Conservation (phyloP, 1,284 basidiomycete genomes). For the Ganoderma sinense region DNA sequence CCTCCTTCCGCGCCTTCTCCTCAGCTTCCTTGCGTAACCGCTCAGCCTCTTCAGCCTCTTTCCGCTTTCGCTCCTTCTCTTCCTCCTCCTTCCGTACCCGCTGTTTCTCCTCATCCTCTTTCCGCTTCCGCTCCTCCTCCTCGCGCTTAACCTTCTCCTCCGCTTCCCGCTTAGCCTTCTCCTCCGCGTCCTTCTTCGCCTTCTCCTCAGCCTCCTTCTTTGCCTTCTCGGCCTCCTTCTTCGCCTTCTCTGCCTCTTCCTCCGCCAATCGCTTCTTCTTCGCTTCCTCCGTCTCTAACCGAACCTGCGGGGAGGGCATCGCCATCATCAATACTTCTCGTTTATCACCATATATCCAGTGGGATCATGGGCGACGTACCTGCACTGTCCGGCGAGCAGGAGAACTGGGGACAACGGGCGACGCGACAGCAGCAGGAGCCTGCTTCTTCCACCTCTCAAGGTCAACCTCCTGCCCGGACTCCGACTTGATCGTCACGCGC, state of each 20-base stretch:
- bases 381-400: slow-evolving; percentile 39
- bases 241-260: slow-evolving; percentile 51
- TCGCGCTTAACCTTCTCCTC: slow-evolving; percentile 33
- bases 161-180: slow-evolving; percentile 40
- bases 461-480: slow-evolving; percentile 67
- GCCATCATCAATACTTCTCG: slow-evolving; percentile 33
- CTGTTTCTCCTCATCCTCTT: slow-evolving; percentile 41
- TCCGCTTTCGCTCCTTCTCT: slow-evolving; percentile 41
- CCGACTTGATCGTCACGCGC: slow-evolving; percentile 59
- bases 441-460: slow-evolving; percentile 60
- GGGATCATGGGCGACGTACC: no score
- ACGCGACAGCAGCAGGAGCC: slow-evolving; percentile 40
- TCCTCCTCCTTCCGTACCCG: slow-evolving; percentile 48
- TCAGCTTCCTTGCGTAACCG: slow-evolving; percentile 43
- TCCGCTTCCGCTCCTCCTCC: slow-evolving; percentile 37
- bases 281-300: slow-evolving; percentile 57
- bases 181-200: slow-evolving; percentile 47
- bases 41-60: slow-evolving; percentile 45
- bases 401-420: slow-evolving; percentile 50
- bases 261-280: slow-evolving; percentile 56
- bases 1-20: slow-evolving; percentile 39
- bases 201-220: slow-evolving; percentile 39
- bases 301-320: slow-evolving; percentile 31
- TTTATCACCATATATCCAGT: no score
- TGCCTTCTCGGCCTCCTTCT: slow-evolving; percentile 48